Conservation (phyloP, 768 basidiomycete species). For the Lanmaoa pseudosensibilis region DNA sequence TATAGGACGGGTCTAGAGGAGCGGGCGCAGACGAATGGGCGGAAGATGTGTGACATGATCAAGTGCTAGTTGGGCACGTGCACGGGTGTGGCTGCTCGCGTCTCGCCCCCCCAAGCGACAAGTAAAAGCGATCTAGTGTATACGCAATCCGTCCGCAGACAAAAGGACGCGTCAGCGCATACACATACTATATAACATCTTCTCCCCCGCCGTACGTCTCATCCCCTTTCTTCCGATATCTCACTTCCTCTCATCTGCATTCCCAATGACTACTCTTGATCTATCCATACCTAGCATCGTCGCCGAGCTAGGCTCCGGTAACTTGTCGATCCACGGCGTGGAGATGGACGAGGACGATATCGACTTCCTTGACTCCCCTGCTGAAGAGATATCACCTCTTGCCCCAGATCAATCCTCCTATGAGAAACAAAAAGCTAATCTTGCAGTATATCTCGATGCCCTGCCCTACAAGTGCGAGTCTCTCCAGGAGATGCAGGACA, state of each 20-base stretch:
- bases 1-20: slow-evolving; percentile 29
- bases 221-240: slow-evolving; percentile 14
- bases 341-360: slow-evolving; percentile 64
- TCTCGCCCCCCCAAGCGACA: too few species aligned
- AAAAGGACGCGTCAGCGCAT: slow-evolving; percentile 31
- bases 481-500: slow-evolving; percentile 65
- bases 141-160: slow-evolving; percentile 18
- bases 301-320: slow-evolving; percentile 25
- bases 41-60: slow-evolving; percentile 11
- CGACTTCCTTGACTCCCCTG: slow-evolving; percentile 42
- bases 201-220: slow-evolving; percentile 25
- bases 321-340: slow-evolving; percentile 22
- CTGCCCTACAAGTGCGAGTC: slow-evolving; percentile 76
- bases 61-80: slow-evolving; percentile 15
- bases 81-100: background rate
- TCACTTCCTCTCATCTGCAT: slow-evolving; percentile 21
- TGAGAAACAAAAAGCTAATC: slow-evolving; percentile 59
- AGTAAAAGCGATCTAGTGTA: too few species aligned
- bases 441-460: slow-evolving; percentile 65
- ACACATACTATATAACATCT: slow-evolving; percentile 10
- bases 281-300: slow-evolving; percentile 22
- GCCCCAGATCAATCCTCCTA: slow-evolving; percentile 37
- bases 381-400: slow-evolving; percentile 29
- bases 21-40: slow-evolving; percentile 2
- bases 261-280: slow-evolving; percentile 25